Conservation (phyloP, 306 rosid genomes). For the Vigna hirtella region DNA sequence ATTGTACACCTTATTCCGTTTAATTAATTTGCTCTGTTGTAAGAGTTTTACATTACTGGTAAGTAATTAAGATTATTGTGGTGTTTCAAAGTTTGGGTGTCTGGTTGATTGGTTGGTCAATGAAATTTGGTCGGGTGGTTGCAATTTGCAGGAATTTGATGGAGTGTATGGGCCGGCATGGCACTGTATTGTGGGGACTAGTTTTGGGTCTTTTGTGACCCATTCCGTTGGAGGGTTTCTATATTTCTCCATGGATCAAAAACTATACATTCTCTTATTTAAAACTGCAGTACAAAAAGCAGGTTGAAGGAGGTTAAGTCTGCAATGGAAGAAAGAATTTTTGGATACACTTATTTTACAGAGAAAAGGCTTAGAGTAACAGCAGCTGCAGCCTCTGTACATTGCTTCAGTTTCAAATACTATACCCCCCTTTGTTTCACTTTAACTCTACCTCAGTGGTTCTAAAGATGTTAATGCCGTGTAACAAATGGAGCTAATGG, state of each 20-base stretch:
- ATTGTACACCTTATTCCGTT: background rate
- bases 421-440: background rate
- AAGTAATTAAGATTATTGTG: background rate
- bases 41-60: background rate
- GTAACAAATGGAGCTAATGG: slow-evolving; percentile 34
- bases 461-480: slow-evolving; percentile 12
- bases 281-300: slow-evolving; percentile 95
- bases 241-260: slow-evolving; percentile 94
- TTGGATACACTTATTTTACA: slow-evolving; percentile 26
- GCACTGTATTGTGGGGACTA: slow-evolving; percentile 96
- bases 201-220: slow-evolving; percentile 98
- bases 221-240: slow-evolving; percentile 94
- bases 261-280: slow-evolving; percentile 84
- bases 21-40: background rate
- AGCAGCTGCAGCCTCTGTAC: slow-evolving; percentile 37
- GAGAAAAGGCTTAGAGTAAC: slow-evolving; percentile 38
- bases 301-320: slow-evolving; percentile 51
- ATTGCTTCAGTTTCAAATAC: slow-evolving; percentile 41
- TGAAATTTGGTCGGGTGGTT: slow-evolving; percentile 51
- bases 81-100: slow-evolving; percentile 31
- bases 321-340: slow-evolving; percentile 38
- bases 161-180: slow-evolving; percentile 97
- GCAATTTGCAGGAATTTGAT: slow-evolving; percentile 86
- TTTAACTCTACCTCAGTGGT: slow-evolving; percentile 5
- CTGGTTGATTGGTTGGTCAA: slow-evolving; percentile 47